These are phyloP conservation scores for Cyclostephanos invisitatus DNA, from an alignment of 108 stramenopile genomes.

Conservation along the genomic window DNA sequence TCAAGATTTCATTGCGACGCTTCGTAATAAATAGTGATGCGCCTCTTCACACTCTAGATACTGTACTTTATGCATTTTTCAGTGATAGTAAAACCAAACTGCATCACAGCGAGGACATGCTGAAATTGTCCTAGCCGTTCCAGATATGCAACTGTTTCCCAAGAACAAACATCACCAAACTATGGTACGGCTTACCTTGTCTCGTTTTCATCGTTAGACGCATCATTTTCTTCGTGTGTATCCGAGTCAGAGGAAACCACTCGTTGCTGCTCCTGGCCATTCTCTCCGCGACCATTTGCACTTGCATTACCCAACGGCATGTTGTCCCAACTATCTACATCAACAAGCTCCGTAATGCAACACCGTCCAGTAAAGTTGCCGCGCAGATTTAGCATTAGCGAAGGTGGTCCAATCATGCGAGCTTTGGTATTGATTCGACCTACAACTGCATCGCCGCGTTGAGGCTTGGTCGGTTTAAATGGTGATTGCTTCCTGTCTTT, in stretches of 20 bases:
- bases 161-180: background rate
- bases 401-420: conserved; percentile 56
- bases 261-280: conserved; percentile 13
- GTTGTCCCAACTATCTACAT: conserved; percentile 84
- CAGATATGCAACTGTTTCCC: conserved; percentile 40
- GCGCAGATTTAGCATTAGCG: conserved; percentile 78
- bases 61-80: conserved; percentile 51
- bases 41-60: conserved; percentile 86
- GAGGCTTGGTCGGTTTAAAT: conserved; percentile 51
- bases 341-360: conserved; percentile 80
- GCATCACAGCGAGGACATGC: conserved; percentile 55
- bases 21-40: conserved; percentile 33
- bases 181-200: conserved; percentile 12
- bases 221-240: conserved; percentile 47
- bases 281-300: conserved; percentile 11
- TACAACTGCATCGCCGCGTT: conserved; percentile 62
- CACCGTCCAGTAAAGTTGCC: conserved; percentile 79
- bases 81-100: conserved; percentile 17
- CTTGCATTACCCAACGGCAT: conserved; percentile 72
- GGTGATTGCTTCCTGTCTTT: conserved; percentile 8
- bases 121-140: conserved; percentile 56
- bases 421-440: conserved; percentile 63
- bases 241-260: conserved; percentile 39
- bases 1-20: conserved; percentile 84
- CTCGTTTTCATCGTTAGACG: conserved; percentile 1